These are phyloP conservation scores for Malassezia nana DNA, from an alignment of 1,284 basidiomycete genomes.

Conservation along the genomic window DNA sequence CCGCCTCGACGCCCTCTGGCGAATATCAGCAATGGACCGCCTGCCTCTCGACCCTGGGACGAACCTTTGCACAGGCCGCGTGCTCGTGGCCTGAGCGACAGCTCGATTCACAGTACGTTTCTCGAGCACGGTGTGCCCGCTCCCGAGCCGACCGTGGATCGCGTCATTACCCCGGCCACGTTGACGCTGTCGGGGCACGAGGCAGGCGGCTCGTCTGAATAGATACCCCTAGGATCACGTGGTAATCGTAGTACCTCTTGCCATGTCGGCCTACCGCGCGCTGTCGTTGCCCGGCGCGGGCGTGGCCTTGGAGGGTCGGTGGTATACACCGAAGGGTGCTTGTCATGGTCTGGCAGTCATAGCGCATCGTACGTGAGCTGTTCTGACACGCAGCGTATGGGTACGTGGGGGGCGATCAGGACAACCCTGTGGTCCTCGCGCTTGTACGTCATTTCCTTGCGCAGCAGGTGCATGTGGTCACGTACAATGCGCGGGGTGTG, in stretches of 20 bases:
- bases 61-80: conserved; percentile 25
- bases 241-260: too few species aligned
- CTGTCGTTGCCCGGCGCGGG: neutral
- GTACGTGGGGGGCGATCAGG: conserved; percentile 13
- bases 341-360: conserved; percentile 8
- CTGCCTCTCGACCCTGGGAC: conserved; percentile 15
- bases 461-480: conserved; percentile 4
- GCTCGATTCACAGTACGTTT: conserved; percentile 39
- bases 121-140: conserved; percentile 24
- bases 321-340: neutral
- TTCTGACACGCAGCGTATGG: conserved; percentile 7
- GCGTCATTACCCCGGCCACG: conserved; percentile 6
- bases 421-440: conserved; percentile 16
- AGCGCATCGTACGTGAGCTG: conserved; percentile 9
- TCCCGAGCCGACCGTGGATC: conserved; percentile 13
- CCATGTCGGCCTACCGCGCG: neutral
- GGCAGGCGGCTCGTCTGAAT: neutral
- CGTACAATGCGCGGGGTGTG: conserved; percentile 18
- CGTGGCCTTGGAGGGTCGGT: conserved; percentile 2
- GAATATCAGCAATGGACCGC: conserved; percentile 18
- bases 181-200: neutral
- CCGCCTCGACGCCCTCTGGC: neutral
- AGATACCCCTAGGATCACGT: neutral
- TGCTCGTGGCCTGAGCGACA: conserved; percentile 39
- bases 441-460: neutral